These are phyloP conservation scores for Magnaporthales sp. DNA, from an alignment of 2,329 filamentous ascomycete genomes.

Conservation along the genomic window DNA sequence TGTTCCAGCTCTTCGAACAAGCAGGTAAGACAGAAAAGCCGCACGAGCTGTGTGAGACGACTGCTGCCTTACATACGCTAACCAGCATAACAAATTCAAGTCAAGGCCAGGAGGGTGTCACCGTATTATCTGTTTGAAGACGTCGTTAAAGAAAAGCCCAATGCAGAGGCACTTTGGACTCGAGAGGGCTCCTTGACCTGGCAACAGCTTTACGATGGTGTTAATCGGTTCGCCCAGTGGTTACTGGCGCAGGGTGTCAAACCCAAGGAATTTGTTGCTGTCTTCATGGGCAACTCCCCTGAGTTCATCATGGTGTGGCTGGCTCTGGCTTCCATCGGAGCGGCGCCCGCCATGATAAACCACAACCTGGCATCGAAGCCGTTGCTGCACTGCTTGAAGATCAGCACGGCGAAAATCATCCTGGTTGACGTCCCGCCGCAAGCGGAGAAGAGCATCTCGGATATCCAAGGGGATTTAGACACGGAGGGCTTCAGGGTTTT, in stretches of 20 bases:
- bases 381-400: slow-evolving; percentile 54
- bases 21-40: slow-evolving; percentile 29
- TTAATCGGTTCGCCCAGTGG: slow-evolving; percentile 53
- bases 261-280: slow-evolving; percentile 51
- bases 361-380: slow-evolving; percentile 57
- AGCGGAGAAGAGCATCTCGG: slow-evolving; percentile 48
- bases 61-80: not conserved
- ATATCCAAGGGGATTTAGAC: slow-evolving; percentile 42
- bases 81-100: slow-evolving; percentile 20
- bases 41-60: too few relatives aligned
- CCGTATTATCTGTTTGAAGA: slow-evolving; percentile 60
- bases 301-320: slow-evolving; percentile 61
- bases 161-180: slow-evolving; percentile 59
- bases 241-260: slow-evolving; percentile 50
- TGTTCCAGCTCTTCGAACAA: slow-evolving; percentile 34
- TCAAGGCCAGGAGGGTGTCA: slow-evolving; percentile 42
- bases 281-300: slow-evolving; percentile 60
- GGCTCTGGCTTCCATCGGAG: slow-evolving; percentile 55
- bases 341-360: slow-evolving; percentile 63
- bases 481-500: slow-evolving; percentile 43
- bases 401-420: slow-evolving; percentile 46
- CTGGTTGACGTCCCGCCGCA: slow-evolving; percentile 48
- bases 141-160: slow-evolving; percentile 39
- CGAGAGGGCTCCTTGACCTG: slow-evolving; percentile 52
- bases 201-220: slow-evolving; percentile 43